A percentile compares a stretch with the other conserved stretches of the same genome.
Evolutionary conservation across 768 basidiomycete species (phyloP).

Genomic region (Mycena amicta): DNA sequence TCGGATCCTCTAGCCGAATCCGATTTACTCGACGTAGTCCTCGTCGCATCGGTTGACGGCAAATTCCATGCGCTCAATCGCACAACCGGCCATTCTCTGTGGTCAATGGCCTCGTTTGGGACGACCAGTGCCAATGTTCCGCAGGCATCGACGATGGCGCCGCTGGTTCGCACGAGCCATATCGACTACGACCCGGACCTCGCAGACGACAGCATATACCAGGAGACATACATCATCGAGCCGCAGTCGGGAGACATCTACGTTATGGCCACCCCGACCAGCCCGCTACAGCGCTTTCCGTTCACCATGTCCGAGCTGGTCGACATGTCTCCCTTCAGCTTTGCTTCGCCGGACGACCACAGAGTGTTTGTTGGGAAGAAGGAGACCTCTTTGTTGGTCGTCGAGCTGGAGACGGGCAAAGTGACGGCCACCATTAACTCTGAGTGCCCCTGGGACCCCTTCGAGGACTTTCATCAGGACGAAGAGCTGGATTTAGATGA

Average conservation of each 20-base stretch:
- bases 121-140: too few species aligned
- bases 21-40: constrained; percentile 77
- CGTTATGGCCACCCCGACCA: constrained; percentile 69
- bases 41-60: constrained; percentile 93
- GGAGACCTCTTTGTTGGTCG: constrained; percentile 76
- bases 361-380: constrained; percentile 90
- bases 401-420: constrained; percentile 79
- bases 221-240: constrained; percentile 91
- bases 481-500: constrained; percentile 59
- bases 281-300: constrained; percentile 83
- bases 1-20: constrained; percentile 44
- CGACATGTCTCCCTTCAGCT: constrained; percentile 84
- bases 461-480: constrained; percentile 52
- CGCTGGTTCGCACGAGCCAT: constrained; percentile 76
- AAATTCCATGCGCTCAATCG: constrained; percentile 93
- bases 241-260: constrained; percentile 95
- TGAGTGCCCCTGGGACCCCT: constrained; percentile 78
- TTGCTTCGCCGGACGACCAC: constrained; percentile 58
- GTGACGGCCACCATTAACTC: constrained; percentile 75
- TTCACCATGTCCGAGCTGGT: constrained; percentile 92
- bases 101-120: constrained; percentile 81
- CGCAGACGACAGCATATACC: constrained; percentile 54
- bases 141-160: constrained; percentile 61
- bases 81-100: constrained; percentile 77
- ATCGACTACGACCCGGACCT: constrained; percentile 56